Conservation (phyloP, 2,329 filamentous ascomycete genomes). For the Fusarium cyanostomum region DNA sequence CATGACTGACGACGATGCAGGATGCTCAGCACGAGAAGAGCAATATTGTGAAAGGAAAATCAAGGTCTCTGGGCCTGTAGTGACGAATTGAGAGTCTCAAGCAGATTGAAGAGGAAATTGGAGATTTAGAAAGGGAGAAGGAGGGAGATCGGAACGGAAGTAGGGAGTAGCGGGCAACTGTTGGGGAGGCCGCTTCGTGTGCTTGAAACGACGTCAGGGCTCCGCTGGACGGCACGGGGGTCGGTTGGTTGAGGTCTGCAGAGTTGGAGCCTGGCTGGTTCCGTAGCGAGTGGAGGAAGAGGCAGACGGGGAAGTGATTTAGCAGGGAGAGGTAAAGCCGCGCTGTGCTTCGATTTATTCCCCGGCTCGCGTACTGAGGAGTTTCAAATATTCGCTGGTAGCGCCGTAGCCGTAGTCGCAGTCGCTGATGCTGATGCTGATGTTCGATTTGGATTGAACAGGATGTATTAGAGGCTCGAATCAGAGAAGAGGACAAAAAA, state of each 20-base stretch:
- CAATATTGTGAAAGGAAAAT: background rate
- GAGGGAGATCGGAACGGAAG: slow-evolving; percentile 24
- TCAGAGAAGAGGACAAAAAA: background rate
- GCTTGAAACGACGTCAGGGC: slow-evolving; percentile 44
- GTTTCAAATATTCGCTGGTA: background rate
- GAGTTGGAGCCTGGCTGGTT: slow-evolving; percentile 9
- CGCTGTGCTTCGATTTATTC: slow-evolving; percentile 13
- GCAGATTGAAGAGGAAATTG: slow-evolving; percentile 2
- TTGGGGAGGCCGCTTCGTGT: slow-evolving; percentile 24
- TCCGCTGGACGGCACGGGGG: slow-evolving; percentile 35
- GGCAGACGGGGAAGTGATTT: slow-evolving; percentile 17
- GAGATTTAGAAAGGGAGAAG: slow-evolving; percentile 8
- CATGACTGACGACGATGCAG: slow-evolving; percentile 37
- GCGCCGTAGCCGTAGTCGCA: background rate
- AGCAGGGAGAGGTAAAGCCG: slow-evolving; percentile 6
- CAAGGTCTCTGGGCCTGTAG: background rate
- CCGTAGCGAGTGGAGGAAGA: slow-evolving; percentile 12
- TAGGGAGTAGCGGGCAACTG: slow-evolving; percentile 18
- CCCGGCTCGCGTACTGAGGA: slow-evolving; percentile 6
- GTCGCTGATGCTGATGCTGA: background rate
- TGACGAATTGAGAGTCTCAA: slow-evolving; percentile 8
- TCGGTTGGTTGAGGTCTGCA: slow-evolving; percentile 19
- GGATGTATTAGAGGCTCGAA: background rate
- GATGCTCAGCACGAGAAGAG: slow-evolving; percentile 1
- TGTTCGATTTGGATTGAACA: background rate